These are phyloP conservation scores for Phoma herbarum DNA, from an alignment of 2,329 filamentous ascomycete genomes.

Conservation along the genomic window DNA sequence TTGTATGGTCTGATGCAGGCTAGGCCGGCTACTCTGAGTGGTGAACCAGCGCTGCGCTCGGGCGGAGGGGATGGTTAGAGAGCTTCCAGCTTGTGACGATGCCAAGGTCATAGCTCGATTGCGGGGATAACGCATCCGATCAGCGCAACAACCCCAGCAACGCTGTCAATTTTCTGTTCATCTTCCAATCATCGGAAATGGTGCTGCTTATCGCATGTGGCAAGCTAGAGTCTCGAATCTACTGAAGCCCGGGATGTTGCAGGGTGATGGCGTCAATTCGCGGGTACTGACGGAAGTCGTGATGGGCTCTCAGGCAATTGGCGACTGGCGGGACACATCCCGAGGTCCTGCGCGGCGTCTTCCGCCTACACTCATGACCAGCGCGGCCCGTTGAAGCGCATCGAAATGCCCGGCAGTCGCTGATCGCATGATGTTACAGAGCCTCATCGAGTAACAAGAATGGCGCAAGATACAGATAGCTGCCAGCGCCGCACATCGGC, in stretches of 20 bases:
- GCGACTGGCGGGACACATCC: slow-evolving; percentile 12
- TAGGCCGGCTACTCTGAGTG: slow-evolving; percentile 44
- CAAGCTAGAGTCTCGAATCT: slow-evolving; percentile 15
- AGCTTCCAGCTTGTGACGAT: slow-evolving; percentile 48
- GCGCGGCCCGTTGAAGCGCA: slow-evolving; percentile 4
- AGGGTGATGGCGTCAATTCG: slow-evolving; percentile 34
- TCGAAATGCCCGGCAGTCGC: slow-evolving; percentile 5
- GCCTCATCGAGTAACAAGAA: slow-evolving; percentile 22
- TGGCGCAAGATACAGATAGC: neutral
- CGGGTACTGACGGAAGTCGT: slow-evolving; percentile 39
- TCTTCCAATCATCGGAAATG: slow-evolving; percentile 13
- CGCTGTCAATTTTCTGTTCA: slow-evolving; percentile 7
- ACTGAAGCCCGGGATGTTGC: slow-evolving; percentile 25
- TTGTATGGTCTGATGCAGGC: slow-evolving; percentile 35
- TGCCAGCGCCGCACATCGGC: slow-evolving; percentile 6
- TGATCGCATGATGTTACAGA: slow-evolving; percentile 12
- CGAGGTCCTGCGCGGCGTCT: slow-evolving; percentile 16
- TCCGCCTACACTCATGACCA: slow-evolving; percentile 6
- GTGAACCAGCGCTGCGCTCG: slow-evolving; percentile 36
- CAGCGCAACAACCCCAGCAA: slow-evolving; percentile 28
- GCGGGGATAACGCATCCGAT: slow-evolving; percentile 38
- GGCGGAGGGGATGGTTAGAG: slow-evolving; percentile 35
- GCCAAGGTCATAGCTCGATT: slow-evolving; percentile 40
- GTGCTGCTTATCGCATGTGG: slow-evolving; percentile 20
- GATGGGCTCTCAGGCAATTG: slow-evolving; percentile 20